Evolutionary conservation across 257 asterid genomes (phyloP).

Genomic region (Capsicum chinense): DNA sequence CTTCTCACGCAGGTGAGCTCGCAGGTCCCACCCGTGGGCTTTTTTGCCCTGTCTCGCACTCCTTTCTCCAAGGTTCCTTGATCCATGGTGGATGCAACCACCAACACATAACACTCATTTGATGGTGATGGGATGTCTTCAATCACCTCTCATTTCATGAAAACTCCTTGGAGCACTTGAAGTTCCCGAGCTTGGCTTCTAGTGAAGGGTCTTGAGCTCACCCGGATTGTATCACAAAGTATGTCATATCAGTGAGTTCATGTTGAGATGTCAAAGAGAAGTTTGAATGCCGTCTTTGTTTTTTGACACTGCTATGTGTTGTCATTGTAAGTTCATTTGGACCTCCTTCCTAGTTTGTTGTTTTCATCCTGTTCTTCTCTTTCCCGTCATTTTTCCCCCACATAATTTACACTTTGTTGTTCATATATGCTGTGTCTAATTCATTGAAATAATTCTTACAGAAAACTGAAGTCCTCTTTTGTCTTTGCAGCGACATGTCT

Average conservation of each 20-base stretch:
- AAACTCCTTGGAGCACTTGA: no score
- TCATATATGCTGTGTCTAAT: not conserved
- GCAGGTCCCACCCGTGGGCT: no score
- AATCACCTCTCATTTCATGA: no score
- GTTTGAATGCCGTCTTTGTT: constrained; percentile 1
- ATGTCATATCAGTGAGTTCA: not conserved
- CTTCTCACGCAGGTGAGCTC: no score
- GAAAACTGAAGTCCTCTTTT: not conserved
- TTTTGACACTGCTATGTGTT: not conserved
- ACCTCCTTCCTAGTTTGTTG: not conserved
- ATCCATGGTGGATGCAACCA: no score
- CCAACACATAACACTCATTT: no score
- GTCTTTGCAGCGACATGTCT: constrained; percentile 71
- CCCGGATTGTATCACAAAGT: no score
- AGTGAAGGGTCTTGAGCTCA: no score
- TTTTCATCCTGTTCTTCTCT: not conserved
- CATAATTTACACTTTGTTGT: not conserved
- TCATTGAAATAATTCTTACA: not conserved
- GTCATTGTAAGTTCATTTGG: not conserved
- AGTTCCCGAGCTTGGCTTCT: no score
- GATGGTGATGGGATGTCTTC: no score
- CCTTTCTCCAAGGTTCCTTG: no score
- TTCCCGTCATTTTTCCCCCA: not conserved
- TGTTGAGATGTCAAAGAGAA: not conserved
- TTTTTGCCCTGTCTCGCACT: no score